A percentile compares a stretch with the other conserved stretches of the same genome.
Conservation (phyloP, 345 rosid species). For the Adansonia digitata region DNA sequence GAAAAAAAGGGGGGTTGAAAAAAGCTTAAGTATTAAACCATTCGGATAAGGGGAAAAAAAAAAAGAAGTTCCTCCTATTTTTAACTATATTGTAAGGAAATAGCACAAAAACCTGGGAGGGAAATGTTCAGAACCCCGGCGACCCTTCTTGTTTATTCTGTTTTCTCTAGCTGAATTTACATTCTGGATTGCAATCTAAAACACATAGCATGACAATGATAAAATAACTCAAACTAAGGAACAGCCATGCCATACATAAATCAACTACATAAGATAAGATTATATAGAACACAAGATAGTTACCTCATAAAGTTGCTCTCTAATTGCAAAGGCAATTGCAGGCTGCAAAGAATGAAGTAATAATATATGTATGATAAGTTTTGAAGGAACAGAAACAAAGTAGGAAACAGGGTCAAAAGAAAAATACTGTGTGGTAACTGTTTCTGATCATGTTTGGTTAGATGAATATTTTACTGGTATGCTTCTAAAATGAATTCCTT, state of each 20-base stretch:
- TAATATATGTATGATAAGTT: not conserved
- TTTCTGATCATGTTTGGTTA: not conserved
- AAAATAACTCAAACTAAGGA: too few relatives aligned
- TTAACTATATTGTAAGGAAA: not conserved
- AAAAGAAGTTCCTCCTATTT: not conserved
- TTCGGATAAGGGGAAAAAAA: not conserved
- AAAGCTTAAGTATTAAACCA: not conserved
- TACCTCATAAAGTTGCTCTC: constrained; percentile 97
- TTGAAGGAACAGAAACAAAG: not conserved
- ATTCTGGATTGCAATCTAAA: constrained; percentile 77
- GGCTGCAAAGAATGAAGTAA: constrained; percentile 48
- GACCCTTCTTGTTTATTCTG: constrained; percentile 81
- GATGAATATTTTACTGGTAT: not conserved
- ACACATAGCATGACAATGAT: not conserved
- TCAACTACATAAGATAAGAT: not conserved
- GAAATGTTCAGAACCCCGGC: constrained; percentile 65
- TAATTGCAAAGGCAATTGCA: constrained; percentile 89
- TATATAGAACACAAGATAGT: not conserved
- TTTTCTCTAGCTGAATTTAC: constrained; percentile 86
- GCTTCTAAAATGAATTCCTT: constrained; percentile 26
- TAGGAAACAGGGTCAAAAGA: not conserved
- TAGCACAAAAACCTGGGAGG: constrained; percentile 47
- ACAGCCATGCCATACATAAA: not conserved
- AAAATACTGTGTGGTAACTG: not conserved
- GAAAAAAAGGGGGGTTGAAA: not conserved